A percentile compares a stretch with the other conserved stretches of the same genome.
Conservation (phyloP, 139 green algal genomes). For the Ettlia oleoabundans region DNA sequence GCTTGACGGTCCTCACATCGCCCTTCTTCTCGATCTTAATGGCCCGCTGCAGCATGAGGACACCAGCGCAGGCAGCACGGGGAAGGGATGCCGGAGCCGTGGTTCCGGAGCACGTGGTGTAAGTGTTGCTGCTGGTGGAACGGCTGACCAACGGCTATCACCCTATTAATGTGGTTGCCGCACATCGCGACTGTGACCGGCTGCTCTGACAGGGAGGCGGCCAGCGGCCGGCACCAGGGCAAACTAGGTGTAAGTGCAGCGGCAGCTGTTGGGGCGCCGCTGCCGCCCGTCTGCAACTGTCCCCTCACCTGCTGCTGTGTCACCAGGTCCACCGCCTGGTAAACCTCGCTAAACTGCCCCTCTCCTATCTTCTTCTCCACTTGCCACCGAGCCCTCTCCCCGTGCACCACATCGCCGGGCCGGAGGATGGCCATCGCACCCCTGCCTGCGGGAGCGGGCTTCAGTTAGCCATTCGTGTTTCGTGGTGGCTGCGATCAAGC, state of each 20-base stretch:
- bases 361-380: slow-evolving; percentile 70
- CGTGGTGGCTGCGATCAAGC: too few species aligned
- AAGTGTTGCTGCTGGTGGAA: too few species aligned
- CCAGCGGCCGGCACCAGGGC: not conserved
- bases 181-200: too few species aligned
- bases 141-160: too few species aligned
- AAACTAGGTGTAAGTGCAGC: not conserved
- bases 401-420: slow-evolving; percentile 2
- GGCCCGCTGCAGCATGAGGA: slow-evolving; percentile 70
- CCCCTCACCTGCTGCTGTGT: slow-evolving; percentile 4
- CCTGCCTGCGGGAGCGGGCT: too few species aligned
- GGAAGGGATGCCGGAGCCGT: too few species aligned
- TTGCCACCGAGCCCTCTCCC: slow-evolving; percentile 7
- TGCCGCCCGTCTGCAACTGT: not conserved
- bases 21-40: slow-evolving; percentile 69
- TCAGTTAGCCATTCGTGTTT: too few species aligned
- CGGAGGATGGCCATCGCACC: not conserved
- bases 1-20: slow-evolving; percentile 60
- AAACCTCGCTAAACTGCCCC: slow-evolving; percentile 82
- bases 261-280: not conserved
- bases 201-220: not conserved
- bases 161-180: too few species aligned
- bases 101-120: too few species aligned
- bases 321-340: slow-evolving; percentile 56
- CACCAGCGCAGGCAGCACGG: too few species aligned